Evolutionary conservation across 495 filamentous ascomycete genomes (phyloP), one percentile per base, ranked within the genome.

Genomic region (Hamigera avellanea): DNA sequence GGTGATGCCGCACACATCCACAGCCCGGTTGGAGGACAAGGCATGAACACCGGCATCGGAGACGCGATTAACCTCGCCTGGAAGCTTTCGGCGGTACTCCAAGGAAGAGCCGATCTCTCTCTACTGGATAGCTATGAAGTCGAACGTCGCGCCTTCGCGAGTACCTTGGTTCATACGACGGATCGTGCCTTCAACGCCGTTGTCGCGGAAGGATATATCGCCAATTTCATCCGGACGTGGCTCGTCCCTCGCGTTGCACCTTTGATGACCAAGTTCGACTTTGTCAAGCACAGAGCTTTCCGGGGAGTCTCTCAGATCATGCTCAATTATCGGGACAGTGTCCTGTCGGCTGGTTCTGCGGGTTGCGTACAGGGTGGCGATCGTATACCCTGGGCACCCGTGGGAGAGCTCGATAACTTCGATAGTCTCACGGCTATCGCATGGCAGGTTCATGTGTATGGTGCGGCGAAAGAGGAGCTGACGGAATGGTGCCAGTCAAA

Each of bases 391-490:
- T 63, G 59, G 59, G 55, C 41, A 1, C 38, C 37, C 12, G 54
- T 49, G 1, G 48, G 51, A 3, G 21, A 40, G 2, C 14, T 36
- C 3, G 60, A 64, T 29, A 58, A 64, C 19, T 60, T 50, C 23
- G 52, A 50, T 6, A 52, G 45, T 3, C 36, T 64, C 1, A 40
- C 29, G 7, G 39, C 46, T 3, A 50, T 62, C 5, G 40, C 42
- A 12, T 64, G 57, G 56, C 54, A 62, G 26, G 36, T 62, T 12
- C 60, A 62, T 39, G 52, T 60, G 1, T 62, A 64, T 38, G 56
- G 57, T 0, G 35, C 43, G 0, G 19, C 16, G 2, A 31, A 17
- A 6, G 26, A 40, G 1, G 43, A 42, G 9, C 9, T 62, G 35
- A 39, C n/a, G n/a, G 19, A 49, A 31, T 60, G 60, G 60, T 56